Base-by-base conservation (phyloP, 768 basidiomycete species). In the Neoboletus brunneissimus region DNA sequence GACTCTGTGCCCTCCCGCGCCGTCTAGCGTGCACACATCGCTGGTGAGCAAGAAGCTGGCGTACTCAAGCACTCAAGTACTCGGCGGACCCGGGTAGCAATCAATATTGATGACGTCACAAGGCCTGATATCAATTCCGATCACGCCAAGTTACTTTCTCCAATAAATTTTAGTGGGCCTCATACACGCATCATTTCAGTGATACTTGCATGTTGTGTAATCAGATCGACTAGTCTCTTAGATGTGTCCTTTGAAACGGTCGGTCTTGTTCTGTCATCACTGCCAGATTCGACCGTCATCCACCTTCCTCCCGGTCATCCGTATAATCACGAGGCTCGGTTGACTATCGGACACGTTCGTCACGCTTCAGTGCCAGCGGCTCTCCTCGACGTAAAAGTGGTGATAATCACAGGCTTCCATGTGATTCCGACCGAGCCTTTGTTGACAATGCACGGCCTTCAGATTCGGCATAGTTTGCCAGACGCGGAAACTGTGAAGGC, bases 301-400 rank as follows among this genome's bases (percentile, higher is more conserved):
- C 44, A 32, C 22, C 20, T n/a, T 16, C 9, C 15, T 23, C 29
- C 34, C 53, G 49, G 22, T 49, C 38, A 37, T 20, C 31, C 11
- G 20, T 45, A 47, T 25, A 45, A 56, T 62, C 48, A 43, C 48
- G 5, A 44, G 42, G 27, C 45, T 60, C n/a, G 45, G 45, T 49
- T 44, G 50, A 49, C 40, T 5, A 48, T 62, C 22, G 55, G 52
- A 16, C 55, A 54, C 11, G 31, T 42, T 45, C 55, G 55, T 44
- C 46, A 48, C 8, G 29, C 41, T 38, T 42, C 53, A n/a, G 38
- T 57, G 20, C 59, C 38, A 15, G 27, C 22, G 35, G 61, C 40
- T 18, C 55, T 60, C 32, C 52, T 50, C 20, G 42, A 51, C 16
- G 48, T 58, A 51, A 53, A 37, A 29, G 25, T 43, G 4, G 49